Evolutionary conservation across 169 alveolate genomes (phyloP).

Genomic region (Cryptosporidium viatorum): DNA sequence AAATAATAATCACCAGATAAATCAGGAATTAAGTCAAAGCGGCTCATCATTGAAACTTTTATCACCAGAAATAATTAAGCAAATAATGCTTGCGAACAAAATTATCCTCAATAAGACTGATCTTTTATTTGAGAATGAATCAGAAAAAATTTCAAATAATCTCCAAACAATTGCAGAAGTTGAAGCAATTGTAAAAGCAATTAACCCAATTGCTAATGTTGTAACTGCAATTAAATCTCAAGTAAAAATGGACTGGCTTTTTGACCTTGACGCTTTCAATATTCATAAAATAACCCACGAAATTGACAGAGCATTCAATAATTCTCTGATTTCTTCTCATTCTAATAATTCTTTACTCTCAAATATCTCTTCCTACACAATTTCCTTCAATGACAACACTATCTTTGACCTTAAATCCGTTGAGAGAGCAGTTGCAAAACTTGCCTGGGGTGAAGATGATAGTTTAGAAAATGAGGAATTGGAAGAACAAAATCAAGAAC

Average conservation of each 20-base stretch:
- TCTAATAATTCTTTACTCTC: not conserved
- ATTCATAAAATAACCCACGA: slow-evolving; percentile 24
- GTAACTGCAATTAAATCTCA: slow-evolving; percentile 13
- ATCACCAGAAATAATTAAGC: slow-evolving; percentile 77
- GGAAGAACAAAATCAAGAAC: not conserved
- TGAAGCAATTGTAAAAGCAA: not conserved
- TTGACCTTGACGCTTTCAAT: slow-evolving; percentile 49
- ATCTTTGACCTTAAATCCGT: slow-evolving; percentile 14
- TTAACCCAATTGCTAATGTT: slow-evolving; percentile 74
- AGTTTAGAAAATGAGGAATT: not conserved
- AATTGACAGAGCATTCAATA: slow-evolving; percentile 32
- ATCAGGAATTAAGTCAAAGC: not conserved
- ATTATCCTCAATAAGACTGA: slow-evolving; percentile 84
- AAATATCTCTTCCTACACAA: slow-evolving; percentile 31
- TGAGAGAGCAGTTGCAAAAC: slow-evolving; percentile 35
- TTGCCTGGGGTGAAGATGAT: slow-evolving; percentile 29
- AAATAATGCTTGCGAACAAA: slow-evolving; percentile 85
- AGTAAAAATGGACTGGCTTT: slow-evolving; percentile 66
- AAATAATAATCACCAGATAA: not conserved
- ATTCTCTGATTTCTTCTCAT: not conserved
- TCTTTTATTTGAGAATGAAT: slow-evolving; percentile 3
- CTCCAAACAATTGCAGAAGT: not conserved
- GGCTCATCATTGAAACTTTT: slow-evolving; percentile 5
- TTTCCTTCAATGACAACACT: not conserved
- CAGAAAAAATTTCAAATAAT: not conserved